Evolutionary conservation across 495 filamentous ascomycete genomes (phyloP), one percentile per base, ranked within the genome.

Genomic region (Eremomyces bilateralis): DNA sequence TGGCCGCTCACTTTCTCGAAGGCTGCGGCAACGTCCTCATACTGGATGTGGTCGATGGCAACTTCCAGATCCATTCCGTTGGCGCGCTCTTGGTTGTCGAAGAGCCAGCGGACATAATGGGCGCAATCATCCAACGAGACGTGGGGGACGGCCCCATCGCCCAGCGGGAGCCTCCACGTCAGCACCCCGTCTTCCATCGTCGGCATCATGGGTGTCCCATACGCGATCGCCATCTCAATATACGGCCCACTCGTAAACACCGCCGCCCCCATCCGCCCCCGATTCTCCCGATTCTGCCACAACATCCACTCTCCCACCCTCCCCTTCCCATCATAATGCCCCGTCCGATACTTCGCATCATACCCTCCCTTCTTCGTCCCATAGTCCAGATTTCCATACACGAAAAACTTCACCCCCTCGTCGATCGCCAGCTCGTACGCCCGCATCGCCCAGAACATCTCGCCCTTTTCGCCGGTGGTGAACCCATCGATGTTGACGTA

Each of bases 1-100:
- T 61, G 54, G 0, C 67, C 66, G 2, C 67, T 71, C 3, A 67
- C 61, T 39, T 59, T 54, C 11, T 45, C 49, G 35, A 71, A 72
- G 1, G 65, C 61, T 4, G 24, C 36, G 2, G 59, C 63, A 11
- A 71, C 49, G 4, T 70, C 63, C 1, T 35, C 35, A 33, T 52
- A 64, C 2, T 39, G 31, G 33, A 69, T 47, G 29, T 66, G 57
- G 10, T 51, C 64, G 25, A 63, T 61, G 1, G 61, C 58, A 11
- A 66, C 59, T 20, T 57, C 48, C 5, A 71, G 57, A 33, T 71
- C 50, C 42, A 70, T 41, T 0, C 67, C 67, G 33, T 57, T 56
- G 2, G 63, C 54, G 6, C 48, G 42, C 6, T 59, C 48, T 0
- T 51, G 53, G 46, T 69, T 43, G 42, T 70, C 65, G 36, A 71